Evolutionary conservation across 2,329 filamentous ascomycete genomes (phyloP), one percentile per base, ranked within the genome.

Genomic region (Raffaelea ambrosiae): DNA sequence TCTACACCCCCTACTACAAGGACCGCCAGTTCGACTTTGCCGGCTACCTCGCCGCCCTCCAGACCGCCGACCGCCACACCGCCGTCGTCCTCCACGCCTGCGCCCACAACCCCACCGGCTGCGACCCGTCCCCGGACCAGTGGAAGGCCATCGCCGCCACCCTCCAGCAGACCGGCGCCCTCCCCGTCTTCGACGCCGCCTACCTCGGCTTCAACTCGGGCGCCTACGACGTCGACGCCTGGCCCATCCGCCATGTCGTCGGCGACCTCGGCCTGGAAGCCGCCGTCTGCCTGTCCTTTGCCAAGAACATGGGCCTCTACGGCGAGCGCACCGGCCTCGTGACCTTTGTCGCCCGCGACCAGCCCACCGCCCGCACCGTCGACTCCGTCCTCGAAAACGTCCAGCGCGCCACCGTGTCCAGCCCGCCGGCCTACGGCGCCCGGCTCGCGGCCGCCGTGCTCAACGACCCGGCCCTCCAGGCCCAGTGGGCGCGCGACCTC

Each of bases 121-220:
- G 97, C 53, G 93, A 98, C 68, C 90, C 89, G 10, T 94, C 89
- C 20, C 75, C 86, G 57, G 87, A 91, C 46, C 91, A 98, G 70
- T 98, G 93, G 93, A 88, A 84, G 66, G 79, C 94, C 69, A 81
- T 98, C 53, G 89, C 90, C 43, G 66, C 74, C 40, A 67, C 95
- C 39, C 82, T 97, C 66, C 78, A 77, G 58, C 66, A 16, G 18
- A 79, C 59, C 88, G 84, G 68, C 79, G 79, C 53, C 91, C 94
- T 98, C 72, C 91, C 91, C 59, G 96, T 97, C 79, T 97, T 98
- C 69, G 93, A 98, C 73, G 87, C 81, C 54, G 93, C 93, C 47
- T 98, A 98, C 73, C 93, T 97, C 68, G 91, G 93, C 48, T 97
- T 98, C 65, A 91, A 91, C 2, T 94, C 91, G 0, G 93, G 93